These are phyloP conservation scores for Mycena metata DNA, from an alignment of 768 basidiomycete genomes.

Conservation along the genomic window DNA sequence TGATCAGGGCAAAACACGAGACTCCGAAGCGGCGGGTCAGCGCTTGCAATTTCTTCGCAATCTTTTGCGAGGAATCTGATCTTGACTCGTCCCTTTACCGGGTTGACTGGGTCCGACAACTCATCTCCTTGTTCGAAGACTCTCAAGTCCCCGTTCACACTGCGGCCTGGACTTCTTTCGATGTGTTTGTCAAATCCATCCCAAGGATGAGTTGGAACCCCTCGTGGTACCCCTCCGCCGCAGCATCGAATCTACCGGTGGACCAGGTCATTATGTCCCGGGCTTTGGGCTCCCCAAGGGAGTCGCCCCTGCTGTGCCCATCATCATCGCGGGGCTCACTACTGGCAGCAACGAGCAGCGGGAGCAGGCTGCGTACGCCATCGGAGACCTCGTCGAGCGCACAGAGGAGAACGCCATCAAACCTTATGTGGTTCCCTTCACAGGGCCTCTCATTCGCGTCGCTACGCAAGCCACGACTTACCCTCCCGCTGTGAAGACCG, in stretches of 20 bases:
- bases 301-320: constrained; percentile 84
- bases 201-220: constrained; percentile 93
- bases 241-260: constrained; percentile 88
- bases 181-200: constrained; percentile 90
- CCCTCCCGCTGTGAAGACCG: constrained; percentile 93
- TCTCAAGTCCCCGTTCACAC: constrained; percentile 79
- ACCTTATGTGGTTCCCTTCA: constrained; percentile 95
- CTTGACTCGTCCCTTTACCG: constrained; percentile 89
- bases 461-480: constrained; percentile 91
- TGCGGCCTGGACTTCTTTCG: constrained; percentile 86
- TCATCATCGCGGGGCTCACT: constrained; percentile 93
- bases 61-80: constrained; percentile 87
- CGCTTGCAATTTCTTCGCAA: constrained; percentile 81
- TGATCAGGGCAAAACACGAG: constrained; percentile 82
- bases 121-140: constrained; percentile 89
- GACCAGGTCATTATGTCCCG: constrained; percentile 81
- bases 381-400: constrained; percentile 93
- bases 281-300: constrained; percentile 92
- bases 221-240: constrained; percentile 91
- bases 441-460: constrained; percentile 95
- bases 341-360: constrained; percentile 95
- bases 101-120: constrained; percentile 94
- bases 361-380: constrained; percentile 95
- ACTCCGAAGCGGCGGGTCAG: constrained; percentile 79
- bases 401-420: constrained; percentile 90